Conservation (phyloP, 2,329 filamentous ascomycete species). For the Pseudogymnoascus sp. region DNA sequence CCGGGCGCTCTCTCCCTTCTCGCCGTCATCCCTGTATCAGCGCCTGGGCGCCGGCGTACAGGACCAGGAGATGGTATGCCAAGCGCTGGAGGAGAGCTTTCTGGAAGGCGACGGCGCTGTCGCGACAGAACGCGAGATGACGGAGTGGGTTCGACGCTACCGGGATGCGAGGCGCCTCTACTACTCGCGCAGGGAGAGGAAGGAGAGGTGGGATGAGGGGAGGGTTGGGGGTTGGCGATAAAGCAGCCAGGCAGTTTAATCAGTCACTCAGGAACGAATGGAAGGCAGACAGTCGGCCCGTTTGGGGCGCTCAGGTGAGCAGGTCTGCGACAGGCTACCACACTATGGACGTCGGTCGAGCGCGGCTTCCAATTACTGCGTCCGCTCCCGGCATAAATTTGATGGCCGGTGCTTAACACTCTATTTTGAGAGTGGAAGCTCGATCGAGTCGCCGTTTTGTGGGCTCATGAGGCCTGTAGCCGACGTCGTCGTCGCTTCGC, state of each 20-base stretch:
- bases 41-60: slow-evolving; percentile 66
- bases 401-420: background rate
- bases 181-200: slow-evolving; percentile 77
- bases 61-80: slow-evolving; percentile 76
- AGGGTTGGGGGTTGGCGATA: slow-evolving; percentile 89
- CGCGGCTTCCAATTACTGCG: background rate
- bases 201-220: slow-evolving; percentile 92
- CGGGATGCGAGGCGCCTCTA: slow-evolving; percentile 71
- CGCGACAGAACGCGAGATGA: slow-evolving; percentile 72
- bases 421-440: background rate
- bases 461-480: background rate
- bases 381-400: background rate
- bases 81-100: slow-evolving; percentile 87
- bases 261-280: background rate
- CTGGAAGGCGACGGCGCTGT: slow-evolving; percentile 45
- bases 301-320: slow-evolving; percentile 5
- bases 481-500: background rate
- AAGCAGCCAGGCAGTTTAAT: slow-evolving; percentile 21
- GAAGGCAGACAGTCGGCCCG: background rate
- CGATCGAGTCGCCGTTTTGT: background rate
- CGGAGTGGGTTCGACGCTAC: slow-evolving; percentile 77
- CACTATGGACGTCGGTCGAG: background rate
- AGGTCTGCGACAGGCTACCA: background rate
- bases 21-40: slow-evolving; percentile 79
- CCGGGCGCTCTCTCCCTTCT: slow-evolving; percentile 72